Base-by-base conservation (phyloP, 208 protist genomes). In the Leishmania mexicana region DNA sequence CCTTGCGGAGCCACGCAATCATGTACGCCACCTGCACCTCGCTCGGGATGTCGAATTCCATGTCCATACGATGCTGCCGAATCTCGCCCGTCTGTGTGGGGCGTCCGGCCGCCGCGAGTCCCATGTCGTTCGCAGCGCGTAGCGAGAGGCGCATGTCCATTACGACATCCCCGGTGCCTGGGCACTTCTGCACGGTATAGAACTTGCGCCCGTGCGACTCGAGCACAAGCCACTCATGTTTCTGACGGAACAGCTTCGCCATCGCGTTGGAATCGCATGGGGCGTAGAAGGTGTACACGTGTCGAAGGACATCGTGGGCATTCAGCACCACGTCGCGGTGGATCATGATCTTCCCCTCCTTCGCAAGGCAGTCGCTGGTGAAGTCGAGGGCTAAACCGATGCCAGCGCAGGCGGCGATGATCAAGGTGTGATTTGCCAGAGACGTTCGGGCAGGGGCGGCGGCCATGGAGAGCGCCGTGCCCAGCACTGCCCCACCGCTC, bases 1-100 rank as follows among this genome's bases (percentile, higher is more conserved):
- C 95, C 77, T 98, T 98, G 75, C 95, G 90, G 77, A 97, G 87
- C 94, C 95, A 98, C 15, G 94, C 95, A 85, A 98, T 96, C 90
- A 98, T 92, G 84, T 98, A 98, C 11, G 95, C 95, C 53, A 98
- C 90, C 67, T 90, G 90, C 38, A 98, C 88, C 65, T 97, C 92
- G 77, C 86, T 94, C 5, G 95, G 93, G 35, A 97, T 81, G 71
- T 98, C 95, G 78, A 98, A 98, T 85, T 98, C 93, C 88, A 95
- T 91, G 77, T 98, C 94, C 7, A 87, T 79, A 40, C 95, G 92
- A 75, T 93, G 93, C 81, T 94, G 93, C 42, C 88, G 90, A 24
- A 96, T 91, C 78, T 98, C 95, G 31, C 95, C 95, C 4, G 90
- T 98, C 54, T 96, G 92, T 15, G 90, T 86, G 17, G 95, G 95